A percentile compares a stretch with the other conserved stretches of the same genome.
Evolutionary conservation across 768 basidiomycete genomes (phyloP).

Genomic region (Pluteus cervinus): DNA sequence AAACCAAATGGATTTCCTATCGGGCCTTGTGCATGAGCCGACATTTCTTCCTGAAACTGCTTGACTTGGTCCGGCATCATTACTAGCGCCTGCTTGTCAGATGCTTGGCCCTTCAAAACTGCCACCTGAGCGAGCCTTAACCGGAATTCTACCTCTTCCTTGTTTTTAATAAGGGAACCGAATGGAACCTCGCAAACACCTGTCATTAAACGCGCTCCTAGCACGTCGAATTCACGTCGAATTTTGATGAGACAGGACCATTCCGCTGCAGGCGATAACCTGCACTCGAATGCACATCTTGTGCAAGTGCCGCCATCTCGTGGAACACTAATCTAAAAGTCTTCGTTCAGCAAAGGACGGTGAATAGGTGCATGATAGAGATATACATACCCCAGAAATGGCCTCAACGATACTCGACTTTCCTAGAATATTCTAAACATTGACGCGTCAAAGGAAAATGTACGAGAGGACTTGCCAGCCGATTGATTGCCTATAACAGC

Average conservation of each 20-base stretch:
- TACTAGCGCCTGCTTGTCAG: no score
- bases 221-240: conserved; percentile 8
- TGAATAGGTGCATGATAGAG: neutral
- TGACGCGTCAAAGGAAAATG: no score
- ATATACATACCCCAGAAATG: conserved; percentile 40
- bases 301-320: conserved; percentile 59
- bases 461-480: no score
- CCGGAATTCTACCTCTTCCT: conserved; percentile 39
- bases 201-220: conserved; percentile 17
- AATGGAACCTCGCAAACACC: no score
- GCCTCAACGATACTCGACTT: conserved; percentile 56
- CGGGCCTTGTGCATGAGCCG: conserved; percentile 1
- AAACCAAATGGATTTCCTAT: no score
- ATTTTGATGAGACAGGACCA: conserved; percentile 44
- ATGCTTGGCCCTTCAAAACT: no score
- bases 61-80: no score
- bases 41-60: conserved; percentile 2
- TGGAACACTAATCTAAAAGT: conserved; percentile 48
- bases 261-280: conserved; percentile 31
- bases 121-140: conserved; percentile 58
- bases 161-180: conserved; percentile 34
- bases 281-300: conserved; percentile 51
- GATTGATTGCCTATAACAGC: conserved; percentile 55
- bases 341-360: neutral
- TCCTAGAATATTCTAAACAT: no score